These are phyloP conservation scores for Aspergillus heteromorphus DNA, from an alignment of 495 filamentous ascomycete species.

Conservation along the genomic window DNA sequence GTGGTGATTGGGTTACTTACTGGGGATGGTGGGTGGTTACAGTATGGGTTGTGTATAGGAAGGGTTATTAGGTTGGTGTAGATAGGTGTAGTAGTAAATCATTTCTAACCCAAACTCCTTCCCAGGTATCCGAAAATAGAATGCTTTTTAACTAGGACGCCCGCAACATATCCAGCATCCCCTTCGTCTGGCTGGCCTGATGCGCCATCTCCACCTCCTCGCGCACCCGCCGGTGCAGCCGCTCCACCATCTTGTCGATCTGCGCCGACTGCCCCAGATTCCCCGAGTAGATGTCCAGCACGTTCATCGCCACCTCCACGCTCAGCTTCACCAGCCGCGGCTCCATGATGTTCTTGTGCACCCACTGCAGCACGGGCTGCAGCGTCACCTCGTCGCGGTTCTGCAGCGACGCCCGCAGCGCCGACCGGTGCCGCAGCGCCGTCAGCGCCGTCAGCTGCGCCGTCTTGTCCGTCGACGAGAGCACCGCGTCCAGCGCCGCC, in stretches of 20 bases:
- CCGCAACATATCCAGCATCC: slow-evolving; percentile 77
- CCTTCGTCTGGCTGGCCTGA: slow-evolving; percentile 67
- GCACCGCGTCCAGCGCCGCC: slow-evolving; percentile 71
- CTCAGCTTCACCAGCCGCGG: slow-evolving; percentile 71
- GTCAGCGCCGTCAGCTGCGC: slow-evolving; percentile 71
- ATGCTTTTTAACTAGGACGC: slow-evolving; percentile 19
- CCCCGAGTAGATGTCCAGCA: slow-evolving; percentile 82
- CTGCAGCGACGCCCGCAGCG: slow-evolving; percentile 72
- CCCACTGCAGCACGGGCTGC: slow-evolving; percentile 78
- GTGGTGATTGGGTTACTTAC: too few relatives aligned
- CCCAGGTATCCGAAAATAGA: slow-evolving; percentile 17
- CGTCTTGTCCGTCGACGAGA: slow-evolving; percentile 51
- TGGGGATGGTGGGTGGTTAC: too few relatives aligned
- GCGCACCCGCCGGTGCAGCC: slow-evolving; percentile 62
- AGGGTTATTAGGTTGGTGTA: too few relatives aligned
- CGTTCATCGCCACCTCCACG: slow-evolving; percentile 70
- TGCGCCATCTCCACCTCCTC: slow-evolving; percentile 76
- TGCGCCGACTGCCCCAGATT: slow-evolving; percentile 69
- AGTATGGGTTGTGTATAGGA: too few relatives aligned
- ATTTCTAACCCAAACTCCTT: slow-evolving; percentile 15
- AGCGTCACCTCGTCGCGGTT: slow-evolving; percentile 79
- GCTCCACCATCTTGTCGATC: slow-evolving; percentile 60
- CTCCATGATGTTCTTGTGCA: slow-evolving; percentile 69
- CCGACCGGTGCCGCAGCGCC: slow-evolving; percentile 81
- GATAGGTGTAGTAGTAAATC: not conserved